Evolutionary conservation across 129 eudicot species (phyloP), one percentile per base, ranked within the genome.

Genomic region (Flaveria bidentis): DNA sequence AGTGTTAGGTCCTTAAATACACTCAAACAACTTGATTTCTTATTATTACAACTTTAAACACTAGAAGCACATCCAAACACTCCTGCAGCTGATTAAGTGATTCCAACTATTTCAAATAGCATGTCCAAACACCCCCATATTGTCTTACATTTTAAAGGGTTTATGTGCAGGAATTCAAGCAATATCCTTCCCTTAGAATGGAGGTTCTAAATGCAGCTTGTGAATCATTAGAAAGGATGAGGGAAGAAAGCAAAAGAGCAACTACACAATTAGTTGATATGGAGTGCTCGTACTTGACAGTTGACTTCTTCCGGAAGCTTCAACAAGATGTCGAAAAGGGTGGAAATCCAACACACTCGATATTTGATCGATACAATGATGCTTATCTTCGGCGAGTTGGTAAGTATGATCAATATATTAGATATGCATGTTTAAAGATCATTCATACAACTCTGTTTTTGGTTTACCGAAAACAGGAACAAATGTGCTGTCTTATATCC

Each of bases 191-290:
- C 53, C 53, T 47, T 47, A 47, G 53, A 47, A 11, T 47, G n/a
- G 53, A 47, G 53, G 53, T 47, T 47, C 13, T 2, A 47, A 47
- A 47, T 47, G 53, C 53, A 47, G 53, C 53, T 47, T 47, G n/a
- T 49, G 53, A 49, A 49, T 13, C 53, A 49, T 49, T 49, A 49
- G 53, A 49, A 4, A 49, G 53, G n/a, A 49, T 49, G 53, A 49
- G 53, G 53, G 53, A 49, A 49, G 53, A 49, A 49, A 49, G 53
- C 53, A 49, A 49, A 49, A 49, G 53, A 49, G 53, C 53, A 49
- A 49, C 53, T 49, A 49, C 13, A 49, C 53, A 49, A 49, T 17
- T 49, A 49, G 53, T 49, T 49, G 53, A 49, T 12, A 49, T 49
- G 53, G 53, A 49, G 53, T 49, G 53, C 6, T 49, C 53, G 3